Conservation (phyloP, 768 basidiomycete genomes). For the Phylloporus arenicola region DNA sequence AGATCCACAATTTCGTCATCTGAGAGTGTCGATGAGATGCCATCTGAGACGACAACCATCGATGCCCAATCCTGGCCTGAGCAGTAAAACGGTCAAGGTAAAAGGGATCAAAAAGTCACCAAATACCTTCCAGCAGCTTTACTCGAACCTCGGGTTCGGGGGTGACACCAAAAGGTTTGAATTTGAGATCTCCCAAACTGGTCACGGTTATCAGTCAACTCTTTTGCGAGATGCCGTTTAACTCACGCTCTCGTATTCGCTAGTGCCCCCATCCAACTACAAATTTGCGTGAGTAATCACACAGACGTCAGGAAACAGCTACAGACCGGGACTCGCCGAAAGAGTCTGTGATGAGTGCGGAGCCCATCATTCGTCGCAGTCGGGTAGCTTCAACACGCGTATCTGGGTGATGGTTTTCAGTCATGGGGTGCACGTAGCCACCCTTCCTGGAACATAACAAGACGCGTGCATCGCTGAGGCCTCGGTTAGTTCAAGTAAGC, state of each 20-base stretch:
- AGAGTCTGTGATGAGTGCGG: constrained; percentile 85
- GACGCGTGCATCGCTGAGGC: constrained; percentile 78
- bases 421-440: constrained; percentile 78
- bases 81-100: not conserved
- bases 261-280: constrained; percentile 90
- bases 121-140: constrained; percentile 66
- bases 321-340: constrained; percentile 85
- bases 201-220: constrained; percentile 2
- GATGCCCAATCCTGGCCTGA: constrained; percentile 82
- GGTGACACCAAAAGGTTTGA: constrained; percentile 86
- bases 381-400: constrained; percentile 79
- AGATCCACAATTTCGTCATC: constrained; percentile 95
- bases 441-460: constrained; percentile 70
- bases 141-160: constrained; percentile 86
- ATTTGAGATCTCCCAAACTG: constrained; percentile 85
- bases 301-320: not conserved
- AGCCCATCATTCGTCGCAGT: constrained; percentile 85
- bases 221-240: not conserved
- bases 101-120: not conserved
- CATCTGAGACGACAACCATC: constrained; percentile 87
- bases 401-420: constrained; percentile 95
- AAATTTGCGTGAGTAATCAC: not conserved
- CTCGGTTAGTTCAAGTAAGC: constrained; percentile 8
- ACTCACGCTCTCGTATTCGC: constrained; percentile 85
- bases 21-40: constrained; percentile 83